Evolutionary conservation across 257 asterid genomes (phyloP), one percentile per base, ranked within the genome.

Genomic region (Fraxinus excelsior): DNA sequence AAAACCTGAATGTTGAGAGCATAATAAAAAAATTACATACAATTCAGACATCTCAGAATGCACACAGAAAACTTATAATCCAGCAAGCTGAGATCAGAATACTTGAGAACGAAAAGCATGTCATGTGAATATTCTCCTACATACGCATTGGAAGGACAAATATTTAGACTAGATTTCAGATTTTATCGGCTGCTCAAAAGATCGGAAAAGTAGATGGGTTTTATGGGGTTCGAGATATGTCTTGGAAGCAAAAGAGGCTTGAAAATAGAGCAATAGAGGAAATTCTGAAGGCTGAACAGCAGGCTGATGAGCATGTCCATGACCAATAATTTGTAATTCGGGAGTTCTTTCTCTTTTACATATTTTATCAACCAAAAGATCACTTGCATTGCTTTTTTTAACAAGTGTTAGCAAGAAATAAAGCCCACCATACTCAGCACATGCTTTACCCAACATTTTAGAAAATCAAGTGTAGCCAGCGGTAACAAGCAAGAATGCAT

Each of bases 1-100:
- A 84, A 83, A 79, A 94, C 90, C 98, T 92, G 88, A 68, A 72
- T 66, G 74, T 77, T 31, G 25, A 69, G 75, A 44, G 65, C 35
- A 75, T 8, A 73, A 78, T 37, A 14, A 73, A 40, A 67, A 80
- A 70, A 72, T 28, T 40, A 68, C 67, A 79, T 10, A 40, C 53
- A 71, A 29, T 46, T 44, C 18, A 80, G 71, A 70, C 62, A 74
- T 76, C 75, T 49, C 73, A 77, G 65, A 75, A 73, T 76, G 56
- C 70, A 19, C 28, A 25, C 26, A 60, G 56, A 58, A 62, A 56
- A 75, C 35, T 56, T 23, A 7, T 31, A 42, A 37, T 21, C 9
- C 44, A 58, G 34, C n/a, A 31, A 70, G 73, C 21, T 42, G 56
- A 14, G 23, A 69, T 21, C 35, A 14, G 67, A 56, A 40, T 67